phyloP scores from a whole-genome alignment of 2,329 filamentous ascomycete species.

The Pseudogymnoascus sp. region DNA sequence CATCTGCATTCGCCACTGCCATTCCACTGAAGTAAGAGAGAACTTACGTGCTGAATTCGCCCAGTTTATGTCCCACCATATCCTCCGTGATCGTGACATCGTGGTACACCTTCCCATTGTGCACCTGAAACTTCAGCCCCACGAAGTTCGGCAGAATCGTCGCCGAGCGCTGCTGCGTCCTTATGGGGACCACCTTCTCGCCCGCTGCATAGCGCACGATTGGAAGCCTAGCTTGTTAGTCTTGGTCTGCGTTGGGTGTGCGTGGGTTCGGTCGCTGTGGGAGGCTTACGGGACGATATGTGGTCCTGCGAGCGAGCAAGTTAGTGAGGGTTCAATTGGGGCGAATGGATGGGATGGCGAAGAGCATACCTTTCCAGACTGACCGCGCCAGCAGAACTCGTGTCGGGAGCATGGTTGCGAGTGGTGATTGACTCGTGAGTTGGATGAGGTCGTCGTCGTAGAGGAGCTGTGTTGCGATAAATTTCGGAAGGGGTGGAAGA shows the following conservation, averaged over 20 bases:
- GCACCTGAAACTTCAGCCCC: constrained; percentile 59
- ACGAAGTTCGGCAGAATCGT: constrained; percentile 69
- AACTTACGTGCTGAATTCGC: constrained; percentile 63
- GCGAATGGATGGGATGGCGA: background rate
- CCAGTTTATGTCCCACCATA: constrained; percentile 69
- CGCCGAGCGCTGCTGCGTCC: constrained; percentile 59
- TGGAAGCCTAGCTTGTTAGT: constrained; percentile 37
- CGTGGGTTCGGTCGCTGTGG: constrained; percentile 10
- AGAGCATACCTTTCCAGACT: constrained; percentile 60
- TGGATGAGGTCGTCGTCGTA: constrained; percentile 4
- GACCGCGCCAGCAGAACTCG: constrained; percentile 52
- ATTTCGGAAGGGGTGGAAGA: background rate
- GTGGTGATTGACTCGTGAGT: constrained; percentile 16
- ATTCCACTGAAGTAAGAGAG: background rate
- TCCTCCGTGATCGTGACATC: constrained; percentile 65
- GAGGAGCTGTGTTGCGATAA: background rate
- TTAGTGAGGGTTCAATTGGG: constrained; percentile 20
- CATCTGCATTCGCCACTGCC: background rate
- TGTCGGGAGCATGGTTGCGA: constrained; percentile 46
- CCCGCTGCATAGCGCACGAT: constrained; percentile 41
- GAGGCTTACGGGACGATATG: constrained; percentile 59
- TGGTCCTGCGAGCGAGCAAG: constrained; percentile 40
- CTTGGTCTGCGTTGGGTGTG: constrained; percentile 28
- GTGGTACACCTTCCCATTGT: constrained; percentile 63
- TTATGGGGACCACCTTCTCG: constrained; percentile 52